phyloP scores from a whole-genome alignment of 2,329 filamentous ascomycete genomes.

The Xylaria sp. region DNA sequence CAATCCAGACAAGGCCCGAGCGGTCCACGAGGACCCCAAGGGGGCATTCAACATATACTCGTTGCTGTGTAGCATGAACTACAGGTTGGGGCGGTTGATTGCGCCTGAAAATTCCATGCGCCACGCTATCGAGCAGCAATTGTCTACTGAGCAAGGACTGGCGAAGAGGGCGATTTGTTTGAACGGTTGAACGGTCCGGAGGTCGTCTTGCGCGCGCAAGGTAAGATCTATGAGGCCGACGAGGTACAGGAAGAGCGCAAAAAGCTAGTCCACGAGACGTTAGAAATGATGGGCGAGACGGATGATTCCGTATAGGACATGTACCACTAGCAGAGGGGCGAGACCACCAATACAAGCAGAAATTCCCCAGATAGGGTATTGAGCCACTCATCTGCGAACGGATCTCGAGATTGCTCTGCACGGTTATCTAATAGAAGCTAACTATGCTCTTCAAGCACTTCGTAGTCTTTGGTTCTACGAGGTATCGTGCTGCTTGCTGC shows the following conservation, averaged over 20 bases:
- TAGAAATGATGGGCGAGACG: too few species aligned
- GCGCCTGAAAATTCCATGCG: background rate
- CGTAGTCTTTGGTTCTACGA: too few species aligned
- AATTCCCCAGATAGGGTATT: too few species aligned
- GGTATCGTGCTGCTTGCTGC: too few species aligned
- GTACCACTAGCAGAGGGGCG: too few species aligned
- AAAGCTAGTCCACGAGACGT: too few species aligned
- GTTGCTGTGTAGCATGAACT: background rate
- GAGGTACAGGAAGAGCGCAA: background rate
- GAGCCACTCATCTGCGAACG: too few species aligned
- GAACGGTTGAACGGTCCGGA: background rate
- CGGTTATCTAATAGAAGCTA: too few species aligned
- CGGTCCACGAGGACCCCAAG: background rate
- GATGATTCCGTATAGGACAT: too few species aligned
- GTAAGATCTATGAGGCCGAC: background rate
- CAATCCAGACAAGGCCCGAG: background rate
- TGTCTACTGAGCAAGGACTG: background rate
- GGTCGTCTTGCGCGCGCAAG: background rate
- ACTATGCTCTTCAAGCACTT: too few species aligned
- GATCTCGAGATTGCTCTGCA: too few species aligned
- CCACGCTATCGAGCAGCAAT: background rate
- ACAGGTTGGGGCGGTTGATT: background rate
- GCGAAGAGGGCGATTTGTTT: background rate
- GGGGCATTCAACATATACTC: background rate
- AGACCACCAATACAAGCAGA: too few species aligned